Evolutionary conservation across 2,329 filamentous ascomycete genomes (phyloP), one percentile per base, ranked within the genome.

Genomic region (Fusarium dlaminii): DNA sequence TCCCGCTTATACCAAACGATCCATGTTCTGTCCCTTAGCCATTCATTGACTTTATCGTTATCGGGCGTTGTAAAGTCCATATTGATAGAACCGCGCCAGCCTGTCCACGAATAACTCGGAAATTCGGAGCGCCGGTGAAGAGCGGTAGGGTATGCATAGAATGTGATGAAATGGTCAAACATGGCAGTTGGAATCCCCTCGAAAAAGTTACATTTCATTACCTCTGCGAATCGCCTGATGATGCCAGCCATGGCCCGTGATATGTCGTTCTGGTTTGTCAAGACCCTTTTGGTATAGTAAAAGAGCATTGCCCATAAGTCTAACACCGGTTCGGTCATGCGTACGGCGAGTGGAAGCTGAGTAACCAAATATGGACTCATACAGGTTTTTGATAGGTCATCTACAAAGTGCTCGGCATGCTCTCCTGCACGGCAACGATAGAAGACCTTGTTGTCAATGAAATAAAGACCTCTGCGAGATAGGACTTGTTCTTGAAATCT

Each of bases 71-170:
- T n/a, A n/a, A n/a, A n/a, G 42, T 6, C 1, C n/a, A 27, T 6
- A 6, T 9, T 0, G 7, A 45, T 0, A 45, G 5, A 49, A 10
- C 46, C 15, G 8, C 46, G 5, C 46, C 46, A 49, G 22, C 46
- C 46, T 32, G 29, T 49, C 46, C 46, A 49, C 29, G 46, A 32
- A 2, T 49, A 49, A 14, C 46, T 49, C 2, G 46, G 46, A 32
- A 49, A 49, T 7, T 0, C 0, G 0, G 46, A 24, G 15, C 46
- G 29, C 0, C 46, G 29, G 11, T 7, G 15, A 18, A 32, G 10
- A 9, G 2, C 3, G 5, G 9, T 32, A 32, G 0, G 0, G 0
- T 0, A 3, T 8, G 43, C 5, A 29, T 2, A 13, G 15, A 49
- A 49, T 10, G 0, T 2, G 11, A 32, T 6, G 2, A 49, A 49